These are phyloP conservation scores for Cicer cuneatum DNA, from an alignment of 306 rosid species.

Conservation along the genomic window DNA sequence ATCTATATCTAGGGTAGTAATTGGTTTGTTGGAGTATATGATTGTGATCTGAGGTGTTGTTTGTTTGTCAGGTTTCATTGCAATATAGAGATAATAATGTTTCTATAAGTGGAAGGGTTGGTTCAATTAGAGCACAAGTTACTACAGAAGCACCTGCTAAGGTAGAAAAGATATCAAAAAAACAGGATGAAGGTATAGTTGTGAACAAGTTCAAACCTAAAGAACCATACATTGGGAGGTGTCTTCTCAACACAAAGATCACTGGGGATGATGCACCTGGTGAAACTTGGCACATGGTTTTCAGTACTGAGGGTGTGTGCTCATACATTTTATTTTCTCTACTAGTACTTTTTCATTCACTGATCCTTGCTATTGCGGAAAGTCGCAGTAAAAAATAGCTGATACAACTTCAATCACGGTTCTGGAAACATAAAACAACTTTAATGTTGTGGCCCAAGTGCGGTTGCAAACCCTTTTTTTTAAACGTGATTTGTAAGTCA, in stretches of 20 bases:
- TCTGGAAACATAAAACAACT: not conserved
- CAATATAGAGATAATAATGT: conserved; percentile 52
- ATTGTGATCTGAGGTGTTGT: conserved; percentile 27
- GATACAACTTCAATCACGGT: not conserved
- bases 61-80: conserved; percentile 59
- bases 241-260: conserved; percentile 94
- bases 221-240: conserved; percentile 70
- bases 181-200: conserved; percentile 83
- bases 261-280: conserved; percentile 99
- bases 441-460: not conserved
- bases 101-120: conserved; percentile 57
- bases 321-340: not conserved
- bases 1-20: too few species aligned
- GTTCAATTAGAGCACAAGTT: conserved; percentile 80
- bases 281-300: conserved; percentile 99
- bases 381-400: not conserved
- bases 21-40: conserved; percentile 14
- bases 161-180: conserved; percentile 81
- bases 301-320: conserved; percentile 85
- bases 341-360: not conserved
- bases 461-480: not conserved
- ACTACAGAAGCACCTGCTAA: conserved; percentile 86
- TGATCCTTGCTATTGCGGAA: not conserved
- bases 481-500: not conserved
- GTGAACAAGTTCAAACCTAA: conserved; percentile 84